Conservation (phyloP, 164 flowering plant species). For the Cinnamomum chago region DNA sequence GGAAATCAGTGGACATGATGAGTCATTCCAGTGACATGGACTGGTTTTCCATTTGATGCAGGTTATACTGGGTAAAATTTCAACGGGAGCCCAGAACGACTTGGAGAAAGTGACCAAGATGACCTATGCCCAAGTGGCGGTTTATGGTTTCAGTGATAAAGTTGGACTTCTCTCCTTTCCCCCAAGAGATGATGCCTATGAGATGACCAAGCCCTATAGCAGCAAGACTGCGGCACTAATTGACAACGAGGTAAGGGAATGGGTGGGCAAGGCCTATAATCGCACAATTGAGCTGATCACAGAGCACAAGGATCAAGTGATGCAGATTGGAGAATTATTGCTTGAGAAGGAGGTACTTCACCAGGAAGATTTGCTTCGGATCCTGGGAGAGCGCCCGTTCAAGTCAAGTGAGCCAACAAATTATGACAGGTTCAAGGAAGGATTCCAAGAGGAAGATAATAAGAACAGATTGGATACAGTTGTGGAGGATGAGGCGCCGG, state of each 20-base stretch:
- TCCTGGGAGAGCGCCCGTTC: conserved; percentile 85
- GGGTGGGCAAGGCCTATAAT: conserved; percentile 74
- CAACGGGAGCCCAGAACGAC: conserved; percentile 97
- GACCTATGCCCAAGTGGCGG: conserved; percentile 92
- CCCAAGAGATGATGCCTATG: conserved; percentile 63
- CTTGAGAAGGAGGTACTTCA: conserved; percentile 92
- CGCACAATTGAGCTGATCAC: conserved; percentile 62
- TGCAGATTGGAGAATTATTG: conserved; percentile 78
- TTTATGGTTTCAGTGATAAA: conserved; percentile 90
- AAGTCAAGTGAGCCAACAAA: conserved; percentile 63
- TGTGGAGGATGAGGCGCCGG: conserved; percentile 42
- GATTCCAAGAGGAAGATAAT: conserved; percentile 59
- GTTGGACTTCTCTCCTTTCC: conserved; percentile 95
- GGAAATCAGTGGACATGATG: too few species aligned
- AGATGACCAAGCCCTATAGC: conserved; percentile 88
- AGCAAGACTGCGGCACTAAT: conserved; percentile 84
- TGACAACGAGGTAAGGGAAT: conserved; percentile 83
- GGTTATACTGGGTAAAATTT: conserved; percentile 84
- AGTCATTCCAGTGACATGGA: neutral
- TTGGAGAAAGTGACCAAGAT: conserved; percentile 93
- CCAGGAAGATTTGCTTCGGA: conserved; percentile 68
- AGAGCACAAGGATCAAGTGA: conserved; percentile 72
- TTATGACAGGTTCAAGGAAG: conserved; percentile 68
- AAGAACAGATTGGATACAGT: conserved; percentile 22
- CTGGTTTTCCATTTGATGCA: conserved; percentile 20